phyloP scores from a whole-genome alignment of 2,329 filamentous ascomycete genomes.

The Aureobasidium sp. region DNA sequence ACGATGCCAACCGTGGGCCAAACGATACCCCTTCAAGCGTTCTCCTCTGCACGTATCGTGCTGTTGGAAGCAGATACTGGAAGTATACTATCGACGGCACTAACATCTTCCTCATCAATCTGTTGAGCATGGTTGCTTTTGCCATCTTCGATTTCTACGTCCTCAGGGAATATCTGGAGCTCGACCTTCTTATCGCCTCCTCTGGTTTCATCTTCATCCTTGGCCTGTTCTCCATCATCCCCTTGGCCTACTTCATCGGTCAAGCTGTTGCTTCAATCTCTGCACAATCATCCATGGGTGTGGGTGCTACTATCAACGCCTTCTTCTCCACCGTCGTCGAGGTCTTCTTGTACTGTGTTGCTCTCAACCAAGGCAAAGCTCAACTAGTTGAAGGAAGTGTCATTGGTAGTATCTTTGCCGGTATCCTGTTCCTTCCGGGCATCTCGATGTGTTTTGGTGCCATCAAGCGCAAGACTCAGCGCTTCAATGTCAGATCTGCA shows the following conservation, averaged over 20 bases:
- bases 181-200: slow-evolving; percentile 68
- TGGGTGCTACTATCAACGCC: slow-evolving; percentile 93
- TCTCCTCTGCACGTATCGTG: slow-evolving; percentile 91
- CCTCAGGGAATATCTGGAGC: slow-evolving; percentile 57
- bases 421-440: slow-evolving; percentile 87
- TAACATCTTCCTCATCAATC: slow-evolving; percentile 97
- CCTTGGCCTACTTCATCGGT: slow-evolving; percentile 94
- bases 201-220: slow-evolving; percentile 80
- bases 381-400: slow-evolving; percentile 93
- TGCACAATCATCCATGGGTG: slow-evolving; percentile 94
- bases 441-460: slow-evolving; percentile 98
- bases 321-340: slow-evolving; percentile 98
- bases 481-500: slow-evolving; percentile 93
- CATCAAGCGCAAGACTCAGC: slow-evolving; percentile 93
- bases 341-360: slow-evolving; percentile 94
- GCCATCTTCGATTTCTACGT: slow-evolving; percentile 90
- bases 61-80: slow-evolving; percentile 92
- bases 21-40: slow-evolving; percentile 65
- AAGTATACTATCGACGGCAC: slow-evolving; percentile 98
- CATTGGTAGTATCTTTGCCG: slow-evolving; percentile 94
- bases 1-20: slow-evolving; percentile 41
- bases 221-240: slow-evolving; percentile 85
- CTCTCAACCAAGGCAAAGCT: slow-evolving; percentile 83
- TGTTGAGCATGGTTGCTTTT: slow-evolving; percentile 88
- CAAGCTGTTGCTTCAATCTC: slow-evolving; percentile 98